Evolutionary conservation across 2,329 filamentous ascomycete species (phyloP).

Genomic region (Diaporthe citriasiana): DNA sequence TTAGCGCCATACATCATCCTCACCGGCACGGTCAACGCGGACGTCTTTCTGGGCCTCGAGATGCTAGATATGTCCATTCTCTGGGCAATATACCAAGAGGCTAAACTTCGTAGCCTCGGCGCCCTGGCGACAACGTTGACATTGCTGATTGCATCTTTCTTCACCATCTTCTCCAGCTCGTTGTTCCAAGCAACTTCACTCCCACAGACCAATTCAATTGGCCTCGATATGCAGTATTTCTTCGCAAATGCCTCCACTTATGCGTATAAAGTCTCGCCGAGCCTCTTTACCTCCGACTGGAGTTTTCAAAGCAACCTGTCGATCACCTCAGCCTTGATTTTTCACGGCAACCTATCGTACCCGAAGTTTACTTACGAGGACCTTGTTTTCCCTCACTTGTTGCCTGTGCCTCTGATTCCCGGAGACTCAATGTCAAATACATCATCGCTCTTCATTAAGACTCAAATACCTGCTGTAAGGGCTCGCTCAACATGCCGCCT

Average conservation of each 20-base stretch:
- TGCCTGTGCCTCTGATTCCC: no score
- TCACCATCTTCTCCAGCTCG: constrained; percentile 52
- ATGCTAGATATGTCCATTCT: constrained; percentile 51
- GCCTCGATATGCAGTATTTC: constrained; percentile 46
- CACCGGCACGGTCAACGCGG: constrained; percentile 47
- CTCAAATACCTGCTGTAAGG: neutral
- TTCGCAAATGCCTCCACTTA: constrained; percentile 48
- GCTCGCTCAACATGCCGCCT: neutral
- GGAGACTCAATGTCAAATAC: constrained; percentile 37
- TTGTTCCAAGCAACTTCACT: constrained; percentile 52
- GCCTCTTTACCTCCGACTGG: no score
- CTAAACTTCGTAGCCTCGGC: constrained; percentile 48
- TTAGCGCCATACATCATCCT: constrained; percentile 53
- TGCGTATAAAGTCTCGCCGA: constrained; percentile 1
- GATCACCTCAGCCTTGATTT: constrained; percentile 50
- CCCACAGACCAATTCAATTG: constrained; percentile 47
- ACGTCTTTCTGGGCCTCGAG: constrained; percentile 51
- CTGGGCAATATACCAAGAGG: constrained; percentile 48
- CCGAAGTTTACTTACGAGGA: constrained; percentile 55
- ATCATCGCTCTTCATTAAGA: constrained; percentile 39
- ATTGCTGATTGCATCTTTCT: constrained; percentile 48
- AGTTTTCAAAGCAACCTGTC: no score
- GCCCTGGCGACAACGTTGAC: constrained; percentile 49
- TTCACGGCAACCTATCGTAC: constrained; percentile 53
- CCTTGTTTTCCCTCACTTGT: constrained; percentile 41